phyloP scores from a whole-genome alignment of 129 eudicot genomes.

The Tagetes patula region DNA sequence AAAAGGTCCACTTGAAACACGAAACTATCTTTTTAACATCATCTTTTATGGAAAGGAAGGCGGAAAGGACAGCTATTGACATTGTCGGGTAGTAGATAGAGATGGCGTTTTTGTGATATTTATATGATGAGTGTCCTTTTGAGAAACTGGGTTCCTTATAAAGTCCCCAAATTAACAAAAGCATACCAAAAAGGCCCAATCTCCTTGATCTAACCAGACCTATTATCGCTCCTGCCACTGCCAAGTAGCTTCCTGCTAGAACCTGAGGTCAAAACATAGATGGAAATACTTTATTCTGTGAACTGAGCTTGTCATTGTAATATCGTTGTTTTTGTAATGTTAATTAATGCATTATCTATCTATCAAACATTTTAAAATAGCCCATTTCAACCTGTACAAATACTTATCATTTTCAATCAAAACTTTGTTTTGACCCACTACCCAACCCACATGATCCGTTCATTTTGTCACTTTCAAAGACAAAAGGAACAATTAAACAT shows the following conservation, averaged over 20 bases:
- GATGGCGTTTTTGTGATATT: constrained; percentile 24
- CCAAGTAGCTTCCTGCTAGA: constrained; percentile 63
- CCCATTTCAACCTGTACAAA: not conserved
- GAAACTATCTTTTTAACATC: constrained; percentile 46
- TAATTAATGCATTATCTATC: not conserved
- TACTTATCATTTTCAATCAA: not conserved
- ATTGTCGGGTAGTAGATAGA: constrained; percentile 44
- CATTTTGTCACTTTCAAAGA: not conserved
- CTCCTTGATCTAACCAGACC: constrained; percentile 45
- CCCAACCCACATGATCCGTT: not conserved
- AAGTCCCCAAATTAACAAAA: constrained; percentile 56
- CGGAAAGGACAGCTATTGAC: constrained; percentile 40
- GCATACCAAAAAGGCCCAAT: constrained; percentile 50
- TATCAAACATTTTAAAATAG: not conserved
- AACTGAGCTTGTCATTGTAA: not conserved
- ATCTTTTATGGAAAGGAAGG: constrained; percentile 48
- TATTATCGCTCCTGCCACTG: constrained; percentile 54
- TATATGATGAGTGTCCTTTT: constrained; percentile 3
- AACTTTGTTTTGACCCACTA: not conserved
- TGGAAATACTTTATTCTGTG: not conserved
- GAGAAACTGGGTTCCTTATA: constrained; percentile 24
- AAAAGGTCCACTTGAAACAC: constrained; percentile 39
- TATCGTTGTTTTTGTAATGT: not conserved
- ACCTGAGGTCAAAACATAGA: constrained; percentile 36
- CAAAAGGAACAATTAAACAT: not conserved